A percentile compares a stretch with the other conserved stretches of the same genome.
These are phyloP conservation scores for Phialophora tarda DNA, from an alignment of 2,329 filamentous ascomycete species.

Conservation along the genomic window DNA sequence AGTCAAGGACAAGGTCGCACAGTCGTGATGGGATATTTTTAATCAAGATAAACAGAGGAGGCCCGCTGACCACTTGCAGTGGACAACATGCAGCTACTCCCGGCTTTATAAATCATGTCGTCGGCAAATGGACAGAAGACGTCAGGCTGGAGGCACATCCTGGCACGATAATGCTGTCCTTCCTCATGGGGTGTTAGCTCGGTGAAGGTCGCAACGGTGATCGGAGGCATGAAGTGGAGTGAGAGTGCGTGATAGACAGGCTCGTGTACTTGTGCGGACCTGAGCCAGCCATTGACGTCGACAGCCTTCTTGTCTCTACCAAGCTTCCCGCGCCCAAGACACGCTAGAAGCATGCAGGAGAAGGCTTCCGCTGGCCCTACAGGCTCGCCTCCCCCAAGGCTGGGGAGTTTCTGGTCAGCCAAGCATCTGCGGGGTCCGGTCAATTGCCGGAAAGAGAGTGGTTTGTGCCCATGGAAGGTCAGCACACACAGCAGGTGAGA, in stretches of 20 bases:
- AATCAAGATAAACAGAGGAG: slow-evolving; percentile 8
- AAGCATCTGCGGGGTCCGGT: slow-evolving; percentile 11
- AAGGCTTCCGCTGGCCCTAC: slow-evolving; percentile 1
- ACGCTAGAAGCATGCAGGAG: slow-evolving; percentile 19
- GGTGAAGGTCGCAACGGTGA: slow-evolving; percentile 4
- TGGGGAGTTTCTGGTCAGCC: slow-evolving; percentile 14
- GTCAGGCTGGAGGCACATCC: slow-evolving; percentile 17
- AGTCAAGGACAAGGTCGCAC: neutral
- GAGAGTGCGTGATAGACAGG: slow-evolving; percentile 12
- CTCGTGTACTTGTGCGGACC: slow-evolving; percentile 3
- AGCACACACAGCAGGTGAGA: neutral
- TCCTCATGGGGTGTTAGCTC: slow-evolving; percentile 20
- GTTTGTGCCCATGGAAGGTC: neutral
- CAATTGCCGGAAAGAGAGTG: slow-evolving; percentile 10
- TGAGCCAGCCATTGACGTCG: slow-evolving; percentile 20
- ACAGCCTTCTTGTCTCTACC: neutral
- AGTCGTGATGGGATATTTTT: slow-evolving; percentile 10
- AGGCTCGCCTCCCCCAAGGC: neutral
- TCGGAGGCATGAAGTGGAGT: slow-evolving; percentile 2
- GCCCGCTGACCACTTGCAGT: slow-evolving; percentile 12
- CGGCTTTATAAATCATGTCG: neutral
- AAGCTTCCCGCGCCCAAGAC: slow-evolving; percentile 18
- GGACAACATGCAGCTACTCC: neutral
- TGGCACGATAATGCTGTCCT: slow-evolving; percentile 18
- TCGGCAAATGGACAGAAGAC: slow-evolving; percentile 9